Percentiles rank a stretch among this genome's conserved stretches.
These are phyloP conservation scores for Coprinellus micaceus DNA, from an alignment of 768 basidiomycete species.

Conservation along the genomic window DNA sequence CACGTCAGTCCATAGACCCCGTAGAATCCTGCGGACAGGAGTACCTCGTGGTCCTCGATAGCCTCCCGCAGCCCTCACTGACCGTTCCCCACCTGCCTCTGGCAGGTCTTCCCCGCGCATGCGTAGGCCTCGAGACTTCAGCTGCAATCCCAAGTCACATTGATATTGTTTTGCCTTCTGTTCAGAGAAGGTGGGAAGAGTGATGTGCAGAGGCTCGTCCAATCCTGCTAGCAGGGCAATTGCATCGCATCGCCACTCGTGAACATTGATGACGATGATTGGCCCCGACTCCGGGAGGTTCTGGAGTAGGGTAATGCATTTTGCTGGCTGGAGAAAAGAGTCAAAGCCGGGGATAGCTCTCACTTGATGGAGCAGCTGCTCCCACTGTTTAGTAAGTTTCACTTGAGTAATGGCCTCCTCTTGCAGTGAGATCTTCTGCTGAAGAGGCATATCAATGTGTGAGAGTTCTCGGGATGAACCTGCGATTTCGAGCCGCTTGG, in stretches of 20 bases:
- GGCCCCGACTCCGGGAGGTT: conserved; percentile 3
- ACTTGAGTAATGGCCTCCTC: conserved; percentile 13
- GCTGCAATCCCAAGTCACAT: too few species aligned
- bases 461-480: background rate
- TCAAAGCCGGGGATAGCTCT: conserved; percentile 15
- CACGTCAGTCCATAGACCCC: too few species aligned
- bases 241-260: conserved; percentile 18
- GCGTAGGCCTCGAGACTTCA: too few species aligned
- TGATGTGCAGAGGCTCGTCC: conserved; percentile 10
- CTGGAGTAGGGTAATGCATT: background rate
- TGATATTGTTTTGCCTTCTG: too few species aligned
- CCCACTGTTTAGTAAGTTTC: conserved; percentile 17
- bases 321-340: conserved; percentile 17
- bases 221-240: conserved; percentile 11
- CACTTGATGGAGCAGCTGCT: conserved; percentile 11
- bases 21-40: too few species aligned
- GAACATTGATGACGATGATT: conserved; percentile 19
- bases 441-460: background rate
- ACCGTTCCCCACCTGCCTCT: too few species aligned
- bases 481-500: conserved; percentile 12
- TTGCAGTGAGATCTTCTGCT: conserved; percentile 12
- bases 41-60: too few species aligned
- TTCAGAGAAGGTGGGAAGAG: background rate
- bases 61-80: too few species aligned
- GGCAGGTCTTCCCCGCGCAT: too few species aligned